These are phyloP conservation scores for Globisporangium takayamanum DNA, from an alignment of 352 stramenopile genomes.

Conservation along the genomic window DNA sequence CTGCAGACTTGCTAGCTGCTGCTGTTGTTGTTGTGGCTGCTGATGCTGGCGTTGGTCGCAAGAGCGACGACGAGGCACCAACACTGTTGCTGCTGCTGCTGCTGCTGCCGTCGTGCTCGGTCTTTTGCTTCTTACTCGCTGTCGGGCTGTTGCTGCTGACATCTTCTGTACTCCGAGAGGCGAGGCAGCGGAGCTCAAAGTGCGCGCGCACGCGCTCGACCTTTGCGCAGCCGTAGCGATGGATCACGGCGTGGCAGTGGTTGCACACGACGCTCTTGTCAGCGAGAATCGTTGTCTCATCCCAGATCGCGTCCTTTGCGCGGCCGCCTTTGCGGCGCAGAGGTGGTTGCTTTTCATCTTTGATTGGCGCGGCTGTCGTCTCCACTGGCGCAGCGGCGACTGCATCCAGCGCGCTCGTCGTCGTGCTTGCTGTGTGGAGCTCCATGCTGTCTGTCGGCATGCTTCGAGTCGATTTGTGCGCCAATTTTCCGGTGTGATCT, in stretches of 20 bases:
- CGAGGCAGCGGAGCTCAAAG: constrained; percentile 55
- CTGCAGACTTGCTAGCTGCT: constrained; percentile 1
- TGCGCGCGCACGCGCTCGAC: constrained; percentile 66
- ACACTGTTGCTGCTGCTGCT: background rate
- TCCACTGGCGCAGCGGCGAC: background rate
- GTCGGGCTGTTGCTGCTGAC: constrained; percentile 7
- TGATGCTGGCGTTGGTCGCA: background rate
- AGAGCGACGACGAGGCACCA: background rate
- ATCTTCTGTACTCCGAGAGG: background rate
- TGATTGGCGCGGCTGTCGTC: background rate
- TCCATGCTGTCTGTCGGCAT: too few relatives aligned
- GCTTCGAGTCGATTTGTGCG: too few relatives aligned
- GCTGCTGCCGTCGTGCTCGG: background rate
- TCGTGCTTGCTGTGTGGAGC: too few relatives aligned
- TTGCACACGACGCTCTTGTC: constrained; percentile 70
- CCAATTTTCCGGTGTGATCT: too few relatives aligned
- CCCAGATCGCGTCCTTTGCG: constrained; percentile 47
- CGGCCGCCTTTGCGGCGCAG: constrained; percentile 42
- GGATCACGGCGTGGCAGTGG: constrained; percentile 54
- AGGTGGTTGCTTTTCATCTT: too few relatives aligned
- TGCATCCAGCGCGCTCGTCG: too few relatives aligned
- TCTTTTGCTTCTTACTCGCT: constrained; percentile 1
- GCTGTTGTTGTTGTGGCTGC: background rate
- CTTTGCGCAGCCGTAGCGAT: constrained; percentile 61
- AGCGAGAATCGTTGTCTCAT: constrained; percentile 41